Base-by-base conservation (phyloP, 208 protist genomes). In the Novymonas esmeraldas region DNA sequence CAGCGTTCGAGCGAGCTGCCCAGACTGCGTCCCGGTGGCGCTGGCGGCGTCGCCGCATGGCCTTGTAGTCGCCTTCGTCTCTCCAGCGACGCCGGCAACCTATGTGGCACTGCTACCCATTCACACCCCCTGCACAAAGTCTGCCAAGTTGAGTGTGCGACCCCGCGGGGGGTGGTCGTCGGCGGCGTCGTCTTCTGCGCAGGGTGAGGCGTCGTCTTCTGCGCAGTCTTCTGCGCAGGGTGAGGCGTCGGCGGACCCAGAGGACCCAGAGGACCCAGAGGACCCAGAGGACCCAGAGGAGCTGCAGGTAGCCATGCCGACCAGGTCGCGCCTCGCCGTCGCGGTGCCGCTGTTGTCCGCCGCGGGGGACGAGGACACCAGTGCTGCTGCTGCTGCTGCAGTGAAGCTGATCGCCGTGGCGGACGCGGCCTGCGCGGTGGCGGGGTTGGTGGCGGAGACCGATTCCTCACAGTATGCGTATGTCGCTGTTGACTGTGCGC, bases 11-110 rank as follows among this genome's bases (percentile, higher is more conserved):
- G 38, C 46, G 26, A 2, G 39, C 28, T 48, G 48, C 59, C 2
- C 20, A 28, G 57, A 58, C 36, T 58, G 57, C 49, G 24, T 56
- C 7, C 56, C 66, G 16, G 46, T 71, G 0, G 44, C 64, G 24
- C 9, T 64, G 22, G 13, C 54, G 0, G 20, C 64, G 20, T 64
- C 64, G 20, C n/a, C 11, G 24, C 22, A 6, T 3, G 64, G 56
- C 24, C 13, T 71, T 10, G 14, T 64, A 5, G 54, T 55, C 2
- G 22, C 34, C 11, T 29, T 54, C 13, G 60, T 38, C 11, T 71
- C 56, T 2, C 45, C 26, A 20, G 1, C 18, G 1, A 11, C 29
- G 10, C 26, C 10, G 14, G 36, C 24, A 10, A 56, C 64, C 20
- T 64, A 41, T 22, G 24, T 57, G 34, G 31, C 64, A 6, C 26